Base-by-base conservation (phyloP, 148 eudicot genomes). In the Silene conica region DNA sequence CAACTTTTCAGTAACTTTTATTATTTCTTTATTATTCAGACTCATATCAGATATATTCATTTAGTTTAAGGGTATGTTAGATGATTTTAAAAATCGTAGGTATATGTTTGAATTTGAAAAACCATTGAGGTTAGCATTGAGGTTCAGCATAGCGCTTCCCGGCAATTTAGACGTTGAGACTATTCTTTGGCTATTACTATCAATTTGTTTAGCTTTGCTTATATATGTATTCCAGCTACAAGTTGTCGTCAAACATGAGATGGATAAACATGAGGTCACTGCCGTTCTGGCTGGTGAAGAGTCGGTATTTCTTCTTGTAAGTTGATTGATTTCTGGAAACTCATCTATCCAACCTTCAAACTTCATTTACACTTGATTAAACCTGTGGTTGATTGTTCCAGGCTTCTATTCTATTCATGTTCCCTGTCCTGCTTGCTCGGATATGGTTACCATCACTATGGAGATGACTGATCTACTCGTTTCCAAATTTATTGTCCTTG, bases 221-320 rank as follows among this genome's bases (percentile, higher is more conserved):
- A 74, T 63, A 46, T 34, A 57, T 73, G 10, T 76, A 16, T 19
- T 83, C 75, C 80, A 89, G 97, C 80, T 92, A 86, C 97, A 92
- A 87, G 85, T 84, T 56, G 74, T 71, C 16, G 73, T 89, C 10
- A 86, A 79, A 80, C 78, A 73, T 34, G 87, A 81, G 75, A 83
- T 92, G 90, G 82, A 82, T 79, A 85, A 76, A 76, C 74, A 87
- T 69, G 85, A 87, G 65, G 64, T 77, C 10, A 85, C 89, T 46
- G 86, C 85, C 73, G 74, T 84, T 81, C 82, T 92, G 65, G 92
- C 97, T 63, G 81, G 89, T 67, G 74, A 83, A 63, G 97, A 89
- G 79, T 82, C 90, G 34, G 81, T 89, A 45, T 89, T 92, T 78
- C 76, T 88, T 69, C 77, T 89, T 87, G 97, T 92, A 85, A 19